These are phyloP conservation scores for Leucocoprinus leucothites DNA, from an alignment of 768 basidiomycete genomes.

Conservation along the genomic window DNA sequence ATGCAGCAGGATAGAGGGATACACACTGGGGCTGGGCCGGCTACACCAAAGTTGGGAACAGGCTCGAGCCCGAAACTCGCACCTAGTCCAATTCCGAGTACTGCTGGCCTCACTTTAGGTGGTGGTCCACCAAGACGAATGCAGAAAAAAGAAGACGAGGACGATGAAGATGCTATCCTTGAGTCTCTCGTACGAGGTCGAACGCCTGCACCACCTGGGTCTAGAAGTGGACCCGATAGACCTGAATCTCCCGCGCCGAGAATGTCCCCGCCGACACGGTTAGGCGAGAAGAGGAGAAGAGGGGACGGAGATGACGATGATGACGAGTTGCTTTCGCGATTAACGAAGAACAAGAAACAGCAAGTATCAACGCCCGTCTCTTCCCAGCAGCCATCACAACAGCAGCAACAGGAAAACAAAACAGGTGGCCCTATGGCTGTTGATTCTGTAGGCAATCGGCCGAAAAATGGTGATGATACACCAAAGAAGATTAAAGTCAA, in stretches of 20 bases:
- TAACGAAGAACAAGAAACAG: conserved; percentile 59
- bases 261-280: conserved; percentile 35
- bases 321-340: conserved; percentile 59
- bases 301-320: conserved; percentile 63
- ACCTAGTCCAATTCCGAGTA: conserved; percentile 17
- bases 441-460: conserved; percentile 23
- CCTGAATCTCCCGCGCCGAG: conserved; percentile 14
- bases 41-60: no score
- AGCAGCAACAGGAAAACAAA: conserved; percentile 2
- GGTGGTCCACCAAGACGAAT: conserved; percentile 41
- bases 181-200: conserved; percentile 50
- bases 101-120: conserved; percentile 22
- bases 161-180: conserved; percentile 57
- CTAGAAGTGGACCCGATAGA: no score
- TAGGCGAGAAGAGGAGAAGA: conserved; percentile 69
- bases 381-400: neutral
- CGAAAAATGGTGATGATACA: conserved; percentile 49
- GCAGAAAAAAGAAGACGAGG: conserved; percentile 41
- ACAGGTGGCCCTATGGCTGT: neutral
- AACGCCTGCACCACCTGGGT: conserved; percentile 30
- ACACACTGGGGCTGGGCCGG: neutral
- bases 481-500: conserved; percentile 77
- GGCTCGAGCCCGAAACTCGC: conserved; percentile 6
- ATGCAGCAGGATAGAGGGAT: neutral
- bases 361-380: conserved; percentile 20